phyloP scores from a whole-genome alignment of 345 rosid genomes.

The Alliaria petiolata region DNA sequence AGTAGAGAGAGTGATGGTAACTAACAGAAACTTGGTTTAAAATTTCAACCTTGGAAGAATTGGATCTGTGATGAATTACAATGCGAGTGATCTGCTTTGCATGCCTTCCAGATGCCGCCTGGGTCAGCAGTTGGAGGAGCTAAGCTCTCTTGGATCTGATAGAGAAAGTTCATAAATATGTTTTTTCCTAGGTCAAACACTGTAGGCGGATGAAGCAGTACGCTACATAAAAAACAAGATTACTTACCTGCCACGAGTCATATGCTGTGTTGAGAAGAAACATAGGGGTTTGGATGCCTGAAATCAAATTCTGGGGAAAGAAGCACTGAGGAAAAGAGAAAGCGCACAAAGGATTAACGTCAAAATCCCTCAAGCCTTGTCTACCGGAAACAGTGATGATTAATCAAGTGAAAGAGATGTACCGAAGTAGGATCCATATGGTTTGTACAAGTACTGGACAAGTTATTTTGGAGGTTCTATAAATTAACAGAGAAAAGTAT shows the following conservation, averaged over 20 bases:
- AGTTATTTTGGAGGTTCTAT: slow-evolving; percentile 62
- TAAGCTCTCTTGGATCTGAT: slow-evolving; percentile 67
- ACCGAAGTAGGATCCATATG: slow-evolving; percentile 82
- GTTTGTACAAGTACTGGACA: slow-evolving; percentile 67
- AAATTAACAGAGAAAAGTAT: background rate
- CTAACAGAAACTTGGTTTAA: background rate
- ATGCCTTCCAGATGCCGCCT: slow-evolving; percentile 58
- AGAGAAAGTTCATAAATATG: no score
- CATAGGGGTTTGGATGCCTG: slow-evolving; percentile 63
- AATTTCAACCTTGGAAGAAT: slow-evolving; percentile 55
- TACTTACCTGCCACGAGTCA: slow-evolving; percentile 77
- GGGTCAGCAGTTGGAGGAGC: slow-evolving; percentile 77
- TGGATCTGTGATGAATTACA: slow-evolving; percentile 67
- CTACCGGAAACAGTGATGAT: background rate
- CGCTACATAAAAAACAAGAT: background rate
- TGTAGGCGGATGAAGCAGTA: background rate
- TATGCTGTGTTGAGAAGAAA: slow-evolving; percentile 83
- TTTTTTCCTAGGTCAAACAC: no score
- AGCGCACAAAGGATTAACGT: background rate
- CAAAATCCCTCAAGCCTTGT: background rate
- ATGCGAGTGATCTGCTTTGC: slow-evolving; percentile 51
- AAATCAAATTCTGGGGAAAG: slow-evolving; percentile 76
- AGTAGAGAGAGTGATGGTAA: background rate
- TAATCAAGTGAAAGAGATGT: slow-evolving; percentile 1
- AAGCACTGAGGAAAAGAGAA: slow-evolving; percentile 55